Evolutionary conservation across 2,329 filamentous ascomycete species (phyloP).

Genomic region (Pyrenophora teres): DNA sequence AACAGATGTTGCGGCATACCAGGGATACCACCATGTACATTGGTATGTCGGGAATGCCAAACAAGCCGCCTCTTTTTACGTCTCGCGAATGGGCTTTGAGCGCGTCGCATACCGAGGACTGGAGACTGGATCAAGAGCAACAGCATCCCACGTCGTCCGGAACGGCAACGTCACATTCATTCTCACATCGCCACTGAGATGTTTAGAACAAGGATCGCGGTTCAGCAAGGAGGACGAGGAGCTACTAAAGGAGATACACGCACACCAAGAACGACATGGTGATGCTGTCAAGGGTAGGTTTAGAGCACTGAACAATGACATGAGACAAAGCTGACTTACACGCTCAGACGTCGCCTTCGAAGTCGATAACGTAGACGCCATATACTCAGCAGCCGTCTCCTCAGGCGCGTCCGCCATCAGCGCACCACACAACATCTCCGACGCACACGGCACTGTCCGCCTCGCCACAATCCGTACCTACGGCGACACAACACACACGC

Average conservation of each 20-base stretch:
- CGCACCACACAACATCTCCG: conserved; percentile 58
- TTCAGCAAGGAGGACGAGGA: conserved; percentile 61
- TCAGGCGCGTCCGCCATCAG: conserved; percentile 67
- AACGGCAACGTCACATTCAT: conserved; percentile 81
- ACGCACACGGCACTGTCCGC: conserved; percentile 69
- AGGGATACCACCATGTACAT: conserved; percentile 88
- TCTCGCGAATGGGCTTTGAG: conserved; percentile 82
- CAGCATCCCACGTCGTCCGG: conserved; percentile 81
- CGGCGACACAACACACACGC: conserved; percentile 91
- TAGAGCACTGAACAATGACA: neutral
- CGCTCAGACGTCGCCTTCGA: conserved; percentile 83
- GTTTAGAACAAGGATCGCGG: conserved; percentile 37
- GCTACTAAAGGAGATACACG: conserved; percentile 75
- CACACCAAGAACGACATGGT: conserved; percentile 83
- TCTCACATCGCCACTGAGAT: conserved; percentile 77
- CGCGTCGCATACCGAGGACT: conserved; percentile 83
- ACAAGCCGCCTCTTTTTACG: conserved; percentile 89
- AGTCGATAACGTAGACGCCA: conserved; percentile 83
- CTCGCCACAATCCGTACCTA: conserved; percentile 87
- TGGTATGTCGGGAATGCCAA: conserved; percentile 99
- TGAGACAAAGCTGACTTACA: conserved; percentile 9
- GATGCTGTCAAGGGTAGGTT: conserved; percentile 76
- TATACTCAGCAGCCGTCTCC: conserved; percentile 74
- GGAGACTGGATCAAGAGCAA: conserved; percentile 80
- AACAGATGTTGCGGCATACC: conserved; percentile 60